phyloP scores from a whole-genome alignment of 768 basidiomycete species.

The Mycena rosella region DNA sequence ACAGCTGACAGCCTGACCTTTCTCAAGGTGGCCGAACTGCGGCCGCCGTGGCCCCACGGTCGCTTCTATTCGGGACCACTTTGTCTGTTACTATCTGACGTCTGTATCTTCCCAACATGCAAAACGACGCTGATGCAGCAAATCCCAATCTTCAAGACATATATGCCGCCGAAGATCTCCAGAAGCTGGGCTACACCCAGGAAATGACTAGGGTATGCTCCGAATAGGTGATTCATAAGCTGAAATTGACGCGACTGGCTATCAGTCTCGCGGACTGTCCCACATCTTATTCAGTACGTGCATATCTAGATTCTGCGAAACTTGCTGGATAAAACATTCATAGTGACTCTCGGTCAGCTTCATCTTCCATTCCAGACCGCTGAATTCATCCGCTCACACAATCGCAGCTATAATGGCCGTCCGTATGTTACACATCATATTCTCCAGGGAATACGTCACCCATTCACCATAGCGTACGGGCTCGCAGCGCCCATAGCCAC shows the following conservation, averaged over 20 bases:
- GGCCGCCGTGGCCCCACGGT: too few species aligned
- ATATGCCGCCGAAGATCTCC: constrained; percentile 43
- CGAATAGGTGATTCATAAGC: background rate
- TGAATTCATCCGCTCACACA: background rate
- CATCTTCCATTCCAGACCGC: background rate
- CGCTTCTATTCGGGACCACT: too few species aligned
- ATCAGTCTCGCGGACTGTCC: constrained; percentile 62
- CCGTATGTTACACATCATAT: constrained; percentile 55
- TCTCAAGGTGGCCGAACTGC: too few species aligned
- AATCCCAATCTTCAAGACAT: constrained; percentile 2
- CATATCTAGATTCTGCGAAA: background rate
- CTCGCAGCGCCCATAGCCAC: constrained; percentile 70
- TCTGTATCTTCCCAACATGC: constrained; percentile 15
- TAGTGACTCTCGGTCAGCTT: constrained; percentile 64
- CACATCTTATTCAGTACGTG: constrained; percentile 68
- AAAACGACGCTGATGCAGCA: background rate
- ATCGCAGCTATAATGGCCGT: constrained; percentile 71
- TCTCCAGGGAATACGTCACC: background rate
- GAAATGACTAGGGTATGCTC: constrained; percentile 63
- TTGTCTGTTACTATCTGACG: too few species aligned
- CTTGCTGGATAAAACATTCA: background rate
- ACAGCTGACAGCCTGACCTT: too few species aligned
- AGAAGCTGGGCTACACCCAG: constrained; percentile 68
- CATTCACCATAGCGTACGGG: constrained; percentile 58
- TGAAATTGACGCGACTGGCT: background rate